Evolutionary conservation across 2,329 filamentous ascomycete genomes (phyloP).

Genomic region (Drechmeria coniospora): DNA sequence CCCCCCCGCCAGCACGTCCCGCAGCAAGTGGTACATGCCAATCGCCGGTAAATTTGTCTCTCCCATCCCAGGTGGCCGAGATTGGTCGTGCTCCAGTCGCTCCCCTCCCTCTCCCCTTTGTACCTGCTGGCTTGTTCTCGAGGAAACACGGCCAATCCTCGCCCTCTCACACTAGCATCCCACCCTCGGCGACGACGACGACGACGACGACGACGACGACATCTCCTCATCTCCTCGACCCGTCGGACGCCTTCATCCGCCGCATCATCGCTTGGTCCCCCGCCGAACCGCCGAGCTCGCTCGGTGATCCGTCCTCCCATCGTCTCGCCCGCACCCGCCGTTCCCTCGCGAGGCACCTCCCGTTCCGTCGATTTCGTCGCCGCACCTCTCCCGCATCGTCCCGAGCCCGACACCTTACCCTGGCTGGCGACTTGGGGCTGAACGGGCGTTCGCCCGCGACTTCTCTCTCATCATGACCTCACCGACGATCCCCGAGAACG

Average conservation of each 20-base stretch:
- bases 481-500: slow-evolving; percentile 12
- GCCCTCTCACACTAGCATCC: too few relatives aligned
- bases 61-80: too few relatives aligned
- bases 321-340: neutral
- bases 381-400: neutral
- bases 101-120: neutral
- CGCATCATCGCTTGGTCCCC: neutral
- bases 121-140: neutral
- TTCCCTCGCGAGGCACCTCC: neutral
- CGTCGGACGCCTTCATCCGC: too few relatives aligned
- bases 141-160: too few relatives aligned
- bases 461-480: slow-evolving; percentile 18
- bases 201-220: too few relatives aligned
- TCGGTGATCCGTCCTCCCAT: neutral
- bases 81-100: too few relatives aligned
- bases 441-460: slow-evolving; percentile 24
- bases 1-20: too few relatives aligned
- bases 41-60: too few relatives aligned
- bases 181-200: too few relatives aligned
- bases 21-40: too few relatives aligned
- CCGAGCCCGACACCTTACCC: slow-evolving; percentile 8
- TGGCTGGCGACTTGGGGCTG: slow-evolving; percentile 21
- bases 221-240: too few relatives aligned
- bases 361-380: neutral
- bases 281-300: too few relatives aligned